These are phyloP conservation scores for Colletotrichum tanaceti DNA, from an alignment of 2,329 filamentous ascomycete species.

Conservation along the genomic window DNA sequence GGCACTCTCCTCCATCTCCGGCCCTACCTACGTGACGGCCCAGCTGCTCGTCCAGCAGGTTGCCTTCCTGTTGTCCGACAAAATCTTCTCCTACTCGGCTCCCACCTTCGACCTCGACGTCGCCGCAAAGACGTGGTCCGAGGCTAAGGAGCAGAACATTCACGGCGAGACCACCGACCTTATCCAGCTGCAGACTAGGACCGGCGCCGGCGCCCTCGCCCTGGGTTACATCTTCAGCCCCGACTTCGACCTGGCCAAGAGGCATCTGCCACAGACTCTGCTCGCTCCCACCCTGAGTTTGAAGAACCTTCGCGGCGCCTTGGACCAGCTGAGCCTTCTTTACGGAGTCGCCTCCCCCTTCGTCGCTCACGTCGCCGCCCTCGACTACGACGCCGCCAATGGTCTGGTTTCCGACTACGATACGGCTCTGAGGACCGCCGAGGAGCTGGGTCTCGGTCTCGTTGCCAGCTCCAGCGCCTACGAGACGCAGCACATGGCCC, in stretches of 20 bases:
- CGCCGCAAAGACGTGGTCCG: constrained; percentile 82
- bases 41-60: constrained; percentile 96
- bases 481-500: constrained; percentile 93
- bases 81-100: constrained; percentile 96
- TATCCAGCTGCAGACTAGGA: constrained; percentile 84
- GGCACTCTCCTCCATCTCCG: constrained; percentile 73
- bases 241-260: constrained; percentile 92
- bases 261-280: constrained; percentile 90
- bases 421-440: constrained; percentile 80
- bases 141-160: constrained; percentile 77
- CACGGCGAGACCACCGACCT: constrained; percentile 84
- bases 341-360: constrained; percentile 94
- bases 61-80: constrained; percentile 93
- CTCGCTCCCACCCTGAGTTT: constrained; percentile 87
- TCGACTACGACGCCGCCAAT: constrained; percentile 78
- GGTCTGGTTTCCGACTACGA: constrained; percentile 90
- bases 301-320: constrained; percentile 79
- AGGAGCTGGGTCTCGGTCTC: constrained; percentile 89
- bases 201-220: constrained; percentile 89
- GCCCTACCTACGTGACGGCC: constrained; percentile 91
- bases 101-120: constrained; percentile 92
- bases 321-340: constrained; percentile 92
- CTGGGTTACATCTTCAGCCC: constrained; percentile 98
- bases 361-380: constrained; percentile 90
- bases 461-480: constrained; percentile 88